Evolutionary conservation across 1,284 basidiomycete species (phyloP), one percentile per base, ranked within the genome.

Genomic region (Ganoderma boninense): DNA sequence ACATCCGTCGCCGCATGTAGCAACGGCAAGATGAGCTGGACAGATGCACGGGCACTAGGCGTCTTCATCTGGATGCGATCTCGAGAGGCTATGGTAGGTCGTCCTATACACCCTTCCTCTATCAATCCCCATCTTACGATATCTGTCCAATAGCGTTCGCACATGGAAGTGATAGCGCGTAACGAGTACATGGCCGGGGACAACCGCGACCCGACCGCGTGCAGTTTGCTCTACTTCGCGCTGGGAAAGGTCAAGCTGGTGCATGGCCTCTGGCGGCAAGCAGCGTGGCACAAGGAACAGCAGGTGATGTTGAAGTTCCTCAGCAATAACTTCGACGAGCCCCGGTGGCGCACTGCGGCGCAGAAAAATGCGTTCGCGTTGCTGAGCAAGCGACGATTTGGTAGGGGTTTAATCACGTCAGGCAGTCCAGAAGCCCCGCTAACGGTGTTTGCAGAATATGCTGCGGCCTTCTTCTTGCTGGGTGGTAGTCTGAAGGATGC

Each of bases 321-420:
- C 4, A 86, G 89, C 43, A 97, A 99, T 77, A 95, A 99, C 81
- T 99, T 99, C 77, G 87, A 87, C 4, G 85, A 93, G 72, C 84
- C 91, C 1, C 88, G 96, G 23, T 99, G 97, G 97, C 91, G 90
- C 73, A 96, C 95, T 18, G 97, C 97, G 0, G 97, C 98, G 1
- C 83, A 95, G 71, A 99, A 99, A 86, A 99, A 99, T 79, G 98
- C 98, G 1, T 99, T 94, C 82, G 96, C 96, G 0, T 84, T 99
- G 49, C 81, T 99, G 70, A 90, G 95, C 79, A 98, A 97, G 82
- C 94, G 92, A 73, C 90, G 97, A n/a, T 98, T 95, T 77, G 93
- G 96, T 97, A 68, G 69, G 90, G 82, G 1, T 6, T 46, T 46
- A 46, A 57, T 54, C 52, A 16, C 29, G 40, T 2, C 8, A 26